These are phyloP conservation scores for Stellera chamaejasme DNA, from an alignment of 345 rosid species.

Conservation along the genomic window DNA sequence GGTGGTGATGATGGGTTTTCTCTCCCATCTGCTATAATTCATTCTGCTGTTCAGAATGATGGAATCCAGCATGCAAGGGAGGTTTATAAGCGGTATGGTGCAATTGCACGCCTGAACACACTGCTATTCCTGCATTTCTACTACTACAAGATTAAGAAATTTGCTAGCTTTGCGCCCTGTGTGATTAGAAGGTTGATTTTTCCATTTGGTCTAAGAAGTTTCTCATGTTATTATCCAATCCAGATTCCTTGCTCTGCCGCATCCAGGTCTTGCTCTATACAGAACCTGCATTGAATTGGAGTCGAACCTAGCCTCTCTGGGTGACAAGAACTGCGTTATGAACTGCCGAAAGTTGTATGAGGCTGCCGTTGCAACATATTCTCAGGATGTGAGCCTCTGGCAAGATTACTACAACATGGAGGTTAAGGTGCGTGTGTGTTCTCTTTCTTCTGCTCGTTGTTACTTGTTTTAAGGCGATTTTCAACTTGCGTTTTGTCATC, in stretches of 20 bases:
- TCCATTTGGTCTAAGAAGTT: background rate
- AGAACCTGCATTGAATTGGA: constrained; percentile 78
- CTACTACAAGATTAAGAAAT: background rate
- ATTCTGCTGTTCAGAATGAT: constrained; percentile 54
- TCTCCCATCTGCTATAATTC: constrained; percentile 48
- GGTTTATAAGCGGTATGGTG: constrained; percentile 54
- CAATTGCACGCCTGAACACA: background rate
- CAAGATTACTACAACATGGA: constrained; percentile 63
- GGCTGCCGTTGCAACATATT: constrained; percentile 61
- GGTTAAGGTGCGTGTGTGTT: constrained; percentile 37
- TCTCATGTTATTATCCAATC: constrained; percentile 13
- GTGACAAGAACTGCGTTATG: constrained; percentile 47
- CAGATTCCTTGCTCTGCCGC: constrained; percentile 82
- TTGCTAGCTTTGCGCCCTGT: background rate
- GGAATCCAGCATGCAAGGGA: constrained; percentile 55
- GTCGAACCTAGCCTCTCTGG: constrained; percentile 43
- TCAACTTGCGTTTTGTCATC: background rate
- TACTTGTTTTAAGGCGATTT: background rate
- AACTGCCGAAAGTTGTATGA: constrained; percentile 67
- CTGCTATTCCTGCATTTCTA: background rate
- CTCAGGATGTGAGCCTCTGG: constrained; percentile 64
- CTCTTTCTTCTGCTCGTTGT: background rate
- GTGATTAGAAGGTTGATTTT: no score
- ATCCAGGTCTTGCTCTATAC: constrained; percentile 58
- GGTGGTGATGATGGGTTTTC: constrained; percentile 57